phyloP scores from a whole-genome alignment of 768 basidiomycete genomes.

The Leccinum pellstonianum region DNA sequence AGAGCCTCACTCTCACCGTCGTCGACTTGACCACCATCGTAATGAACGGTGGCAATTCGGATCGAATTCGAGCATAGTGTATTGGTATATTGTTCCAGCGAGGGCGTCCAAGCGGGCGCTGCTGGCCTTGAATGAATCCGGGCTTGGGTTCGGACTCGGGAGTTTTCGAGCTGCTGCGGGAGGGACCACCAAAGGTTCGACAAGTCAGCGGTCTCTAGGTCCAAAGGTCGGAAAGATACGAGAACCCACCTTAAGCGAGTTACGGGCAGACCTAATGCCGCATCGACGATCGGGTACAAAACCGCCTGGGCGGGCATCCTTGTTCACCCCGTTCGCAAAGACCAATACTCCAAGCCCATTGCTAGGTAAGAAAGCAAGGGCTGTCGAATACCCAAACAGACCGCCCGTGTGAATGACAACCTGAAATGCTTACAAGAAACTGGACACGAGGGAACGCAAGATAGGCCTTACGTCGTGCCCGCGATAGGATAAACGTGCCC shows the following conservation, averaged over 20 bases:
- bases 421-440: not conserved
- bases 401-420: not conserved
- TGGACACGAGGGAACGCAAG: not conserved
- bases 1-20: too few species aligned
- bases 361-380: not conserved
- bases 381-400: not conserved
- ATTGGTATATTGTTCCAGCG: constrained; percentile 36
- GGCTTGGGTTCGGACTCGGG: not conserved
- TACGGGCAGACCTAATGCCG: not conserved
- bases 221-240: not conserved
- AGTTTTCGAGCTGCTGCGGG: not conserved
- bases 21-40: too few species aligned
- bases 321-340: not conserved
- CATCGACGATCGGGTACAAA: not conserved
- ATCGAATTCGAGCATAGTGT: constrained; percentile 25
- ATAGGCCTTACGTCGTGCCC: constrained; percentile 38
- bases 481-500: constrained; percentile 35
- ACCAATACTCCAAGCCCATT: not conserved
- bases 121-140: not conserved
- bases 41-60: constrained; percentile 28
- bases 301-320: not conserved
- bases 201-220: not conserved
- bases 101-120: constrained; percentile 22
- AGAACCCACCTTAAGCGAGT: not conserved
- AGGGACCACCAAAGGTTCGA: not conserved